phyloP scores from a whole-genome alignment of 306 rosid species.

The Acmispon strigosus region DNA sequence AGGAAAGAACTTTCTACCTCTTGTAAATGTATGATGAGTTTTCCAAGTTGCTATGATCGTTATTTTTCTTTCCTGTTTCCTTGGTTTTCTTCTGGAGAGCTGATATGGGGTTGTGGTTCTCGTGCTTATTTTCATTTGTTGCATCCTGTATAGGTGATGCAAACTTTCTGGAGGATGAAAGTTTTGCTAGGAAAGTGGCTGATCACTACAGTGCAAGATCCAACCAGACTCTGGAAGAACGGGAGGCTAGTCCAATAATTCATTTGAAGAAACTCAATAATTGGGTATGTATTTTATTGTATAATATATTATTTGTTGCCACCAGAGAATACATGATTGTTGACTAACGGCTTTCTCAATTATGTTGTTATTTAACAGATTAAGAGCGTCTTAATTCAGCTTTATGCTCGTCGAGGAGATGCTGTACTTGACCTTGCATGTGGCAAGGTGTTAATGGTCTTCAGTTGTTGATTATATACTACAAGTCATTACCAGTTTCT shows the following conservation, averaged over 20 bases:
- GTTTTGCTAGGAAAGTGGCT: conserved; percentile 82
- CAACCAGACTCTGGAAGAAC: conserved; percentile 86
- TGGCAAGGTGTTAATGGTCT: conserved; percentile 71
- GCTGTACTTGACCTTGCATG: conserved; percentile 96
- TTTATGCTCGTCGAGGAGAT: conserved; percentile 73
- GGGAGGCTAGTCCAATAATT: conserved; percentile 85
- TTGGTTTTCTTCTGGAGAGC: not conserved
- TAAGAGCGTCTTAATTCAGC: conserved; percentile 96
- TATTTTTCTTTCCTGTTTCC: not conserved
- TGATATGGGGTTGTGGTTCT: not conserved
- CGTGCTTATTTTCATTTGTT: not conserved
- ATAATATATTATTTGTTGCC: not conserved
- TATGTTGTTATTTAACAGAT: conserved; percentile 46
- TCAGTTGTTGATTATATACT: not conserved
- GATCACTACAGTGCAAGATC: conserved; percentile 72
- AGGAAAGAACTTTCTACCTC: not conserved
- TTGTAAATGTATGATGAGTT: not conserved
- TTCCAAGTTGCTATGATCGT: not conserved
- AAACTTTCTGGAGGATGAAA: conserved; percentile 81
- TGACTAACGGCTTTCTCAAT: not conserved
- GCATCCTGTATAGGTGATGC: conserved; percentile 51
- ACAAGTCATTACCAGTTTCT: not conserved
- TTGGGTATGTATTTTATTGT: conserved; percentile 49
- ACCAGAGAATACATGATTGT: not conserved
- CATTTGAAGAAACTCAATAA: conserved; percentile 91